phyloP scores from a whole-genome alignment of 2,329 filamentous ascomycete genomes.

The Thermoascus crustaceus region DNA sequence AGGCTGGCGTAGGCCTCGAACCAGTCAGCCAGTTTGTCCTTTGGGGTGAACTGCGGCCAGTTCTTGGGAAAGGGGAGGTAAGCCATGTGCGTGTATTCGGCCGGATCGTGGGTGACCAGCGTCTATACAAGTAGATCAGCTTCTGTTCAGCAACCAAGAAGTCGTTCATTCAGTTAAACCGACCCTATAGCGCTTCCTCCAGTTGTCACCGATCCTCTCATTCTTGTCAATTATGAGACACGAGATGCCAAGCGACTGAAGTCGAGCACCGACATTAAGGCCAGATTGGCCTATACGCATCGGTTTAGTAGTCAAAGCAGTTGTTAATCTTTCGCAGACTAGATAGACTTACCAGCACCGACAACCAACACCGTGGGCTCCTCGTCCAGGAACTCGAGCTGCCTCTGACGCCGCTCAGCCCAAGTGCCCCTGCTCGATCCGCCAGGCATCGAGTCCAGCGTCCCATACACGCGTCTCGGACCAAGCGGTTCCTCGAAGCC shows the following conservation, averaged over 20 bases:
- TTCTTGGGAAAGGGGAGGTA: conserved; percentile 35
- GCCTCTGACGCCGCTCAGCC: conserved; percentile 25
- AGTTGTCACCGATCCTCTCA: conserved; percentile 42
- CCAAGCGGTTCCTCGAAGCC: conserved; percentile 27
- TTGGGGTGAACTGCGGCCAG: conserved; percentile 37
- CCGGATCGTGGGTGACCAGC: conserved; percentile 34
- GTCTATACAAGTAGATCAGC: too few relatives aligned
- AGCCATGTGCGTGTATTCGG: conserved; percentile 31
- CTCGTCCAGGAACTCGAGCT: conserved; percentile 25
- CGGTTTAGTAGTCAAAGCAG: neutral
- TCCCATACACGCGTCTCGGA: conserved; percentile 24
- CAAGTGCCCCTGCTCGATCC: conserved; percentile 27
- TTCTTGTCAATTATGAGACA: conserved; percentile 40
- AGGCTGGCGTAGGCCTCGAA: conserved; percentile 42
- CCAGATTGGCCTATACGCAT: conserved; percentile 33
- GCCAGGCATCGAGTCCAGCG: conserved; percentile 26
- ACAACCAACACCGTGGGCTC: conserved; percentile 36
- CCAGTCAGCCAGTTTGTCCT: conserved; percentile 43
- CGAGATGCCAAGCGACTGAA: conserved; percentile 33
- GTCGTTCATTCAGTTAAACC: conserved; percentile 2
- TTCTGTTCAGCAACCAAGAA: neutral
- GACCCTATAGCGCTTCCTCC: conserved; percentile 42
- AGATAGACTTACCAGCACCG: conserved; percentile 26
- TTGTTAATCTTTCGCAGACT: neutral
- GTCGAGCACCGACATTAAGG: conserved; percentile 33